phyloP scores from a whole-genome alignment of 2,329 filamentous ascomycete genomes.

The Lasiodiplodia sp. region DNA sequence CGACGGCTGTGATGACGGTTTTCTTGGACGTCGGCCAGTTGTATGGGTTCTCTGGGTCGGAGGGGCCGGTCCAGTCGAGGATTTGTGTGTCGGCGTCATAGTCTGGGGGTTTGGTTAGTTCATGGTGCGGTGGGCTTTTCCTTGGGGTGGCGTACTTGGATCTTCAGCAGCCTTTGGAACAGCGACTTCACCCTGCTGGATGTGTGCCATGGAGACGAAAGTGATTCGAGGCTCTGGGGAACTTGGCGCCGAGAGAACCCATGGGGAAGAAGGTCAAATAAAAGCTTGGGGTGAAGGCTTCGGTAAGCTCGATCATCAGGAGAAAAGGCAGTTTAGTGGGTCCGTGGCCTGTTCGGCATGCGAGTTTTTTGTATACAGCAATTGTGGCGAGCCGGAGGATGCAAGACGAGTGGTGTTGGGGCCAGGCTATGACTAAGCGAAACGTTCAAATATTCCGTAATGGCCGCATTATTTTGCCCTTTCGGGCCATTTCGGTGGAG shows the following conservation, averaged over 20 bases:
- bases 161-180: neutral
- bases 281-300: neutral
- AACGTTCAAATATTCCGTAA: constrained; percentile 6
- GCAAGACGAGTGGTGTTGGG: neutral
- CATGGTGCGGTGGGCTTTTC: neutral
- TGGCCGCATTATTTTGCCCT: constrained; percentile 13
- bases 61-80: constrained; percentile 62
- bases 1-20: constrained; percentile 43
- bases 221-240: neutral
- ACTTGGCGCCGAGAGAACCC: neutral
- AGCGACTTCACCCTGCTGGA: neutral
- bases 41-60: constrained; percentile 45
- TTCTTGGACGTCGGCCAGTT: constrained; percentile 45
- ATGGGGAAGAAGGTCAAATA: neutral
- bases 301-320: neutral
- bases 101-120: neutral
- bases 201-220: neutral
- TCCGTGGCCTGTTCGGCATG: neutral
- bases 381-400: neutral
- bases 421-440: neutral
- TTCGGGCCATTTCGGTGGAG: neutral
- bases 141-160: neutral
- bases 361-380: neutral
- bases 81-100: constrained; percentile 34
- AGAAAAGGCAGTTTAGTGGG: neutral